Evolutionary conservation across 345 rosid genomes (phyloP).

Genomic region (Corymbia maculata): DNA sequence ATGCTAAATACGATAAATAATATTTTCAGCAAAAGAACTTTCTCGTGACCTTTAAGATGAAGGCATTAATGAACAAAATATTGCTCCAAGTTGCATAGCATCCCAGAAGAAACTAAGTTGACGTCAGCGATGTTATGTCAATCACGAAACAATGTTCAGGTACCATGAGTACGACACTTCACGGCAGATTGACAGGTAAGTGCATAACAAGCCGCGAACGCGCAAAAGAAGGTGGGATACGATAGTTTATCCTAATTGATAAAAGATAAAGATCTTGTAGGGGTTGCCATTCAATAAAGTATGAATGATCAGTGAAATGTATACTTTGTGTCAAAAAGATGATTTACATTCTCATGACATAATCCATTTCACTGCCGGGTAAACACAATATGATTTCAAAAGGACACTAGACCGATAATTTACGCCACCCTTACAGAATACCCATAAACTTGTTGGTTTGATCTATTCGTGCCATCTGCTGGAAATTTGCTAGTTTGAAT

Average conservation of each 20-base stretch:
- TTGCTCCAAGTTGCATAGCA: background rate
- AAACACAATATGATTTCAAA: too few species aligned
- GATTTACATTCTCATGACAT: background rate
- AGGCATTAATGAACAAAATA: background rate
- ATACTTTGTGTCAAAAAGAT: background rate
- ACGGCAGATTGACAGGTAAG: accelerated
- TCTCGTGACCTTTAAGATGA: background rate
- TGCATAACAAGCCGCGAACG: accelerated
- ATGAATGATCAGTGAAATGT: too few species aligned
- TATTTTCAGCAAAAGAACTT: background rate
- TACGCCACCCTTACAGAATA: too few species aligned
- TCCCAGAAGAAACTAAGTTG: background rate
- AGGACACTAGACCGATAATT: too few species aligned
- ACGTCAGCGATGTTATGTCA: background rate
- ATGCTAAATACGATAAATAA: background rate
- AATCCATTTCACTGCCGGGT: background rate
- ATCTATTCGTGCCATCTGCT: too few species aligned
- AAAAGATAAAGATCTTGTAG: too few species aligned
- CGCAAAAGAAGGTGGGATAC: accelerated
- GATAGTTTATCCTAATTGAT: too few species aligned
- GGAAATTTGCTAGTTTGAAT: too few species aligned
- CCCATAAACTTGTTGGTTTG: too few species aligned
- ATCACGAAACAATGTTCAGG: accelerated
- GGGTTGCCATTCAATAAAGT: background rate
- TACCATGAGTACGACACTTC: background rate